Conservation (phyloP, 768 basidiomycete genomes). For the Phaffia tasmanica region DNA sequence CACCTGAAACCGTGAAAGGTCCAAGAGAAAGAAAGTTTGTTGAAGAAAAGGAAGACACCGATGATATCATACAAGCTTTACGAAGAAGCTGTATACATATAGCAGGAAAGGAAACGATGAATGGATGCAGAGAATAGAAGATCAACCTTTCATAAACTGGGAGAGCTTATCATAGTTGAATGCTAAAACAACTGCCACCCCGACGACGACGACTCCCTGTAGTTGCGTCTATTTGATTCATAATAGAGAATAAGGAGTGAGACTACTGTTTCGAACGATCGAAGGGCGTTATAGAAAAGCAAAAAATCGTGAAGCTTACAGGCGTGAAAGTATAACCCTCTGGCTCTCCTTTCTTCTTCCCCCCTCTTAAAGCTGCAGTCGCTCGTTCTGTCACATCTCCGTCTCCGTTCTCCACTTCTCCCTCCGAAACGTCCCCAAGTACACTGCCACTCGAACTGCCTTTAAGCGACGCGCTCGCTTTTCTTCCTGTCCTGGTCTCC, state of each 20-base stretch:
- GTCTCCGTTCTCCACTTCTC: background rate
- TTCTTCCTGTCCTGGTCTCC: background rate
- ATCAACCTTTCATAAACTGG: slow-evolving; percentile 33
- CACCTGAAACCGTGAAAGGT: too few relatives aligned
- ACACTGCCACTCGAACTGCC: background rate
- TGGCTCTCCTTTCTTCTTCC: background rate
- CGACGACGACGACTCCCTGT: slow-evolving; percentile 15
- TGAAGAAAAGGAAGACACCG: too few relatives aligned
- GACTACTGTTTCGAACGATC: background rate
- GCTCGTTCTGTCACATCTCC: background rate
- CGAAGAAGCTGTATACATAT: background rate
- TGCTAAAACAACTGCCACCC: slow-evolving; percentile 12
- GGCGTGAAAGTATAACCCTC: background rate
- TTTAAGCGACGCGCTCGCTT: background rate
- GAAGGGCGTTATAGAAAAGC: background rate
- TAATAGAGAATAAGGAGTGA: background rate
- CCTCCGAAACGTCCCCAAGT: background rate
- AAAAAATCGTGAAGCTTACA: background rate
- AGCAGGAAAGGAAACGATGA: too few relatives aligned
- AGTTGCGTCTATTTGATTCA: slow-evolving; percentile 5
- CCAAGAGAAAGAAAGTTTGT: too few relatives aligned
- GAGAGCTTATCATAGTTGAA: slow-evolving; percentile 21
- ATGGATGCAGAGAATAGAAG: background rate
- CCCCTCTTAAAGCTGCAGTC: background rate
- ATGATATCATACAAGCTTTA: too few relatives aligned